Evolutionary conservation across 352 stramenopile species (phyloP).

Genomic region (Globisporangium solare): DNA sequence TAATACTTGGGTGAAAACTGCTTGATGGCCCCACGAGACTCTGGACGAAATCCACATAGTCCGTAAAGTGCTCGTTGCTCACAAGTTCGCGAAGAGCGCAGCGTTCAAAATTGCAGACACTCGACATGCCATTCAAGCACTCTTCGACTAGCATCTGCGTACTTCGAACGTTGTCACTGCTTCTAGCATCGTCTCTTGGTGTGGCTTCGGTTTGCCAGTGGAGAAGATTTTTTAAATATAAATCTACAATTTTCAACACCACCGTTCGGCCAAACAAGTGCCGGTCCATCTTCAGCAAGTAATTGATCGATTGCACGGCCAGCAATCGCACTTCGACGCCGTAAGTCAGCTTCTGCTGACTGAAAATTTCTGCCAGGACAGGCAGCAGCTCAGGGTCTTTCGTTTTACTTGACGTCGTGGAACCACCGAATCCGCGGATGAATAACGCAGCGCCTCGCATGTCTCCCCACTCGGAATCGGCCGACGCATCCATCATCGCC

Average conservation of each 20-base stretch:
- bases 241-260: conserved; percentile 35
- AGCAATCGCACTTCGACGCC: conserved; percentile 46
- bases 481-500: conserved; percentile 82
- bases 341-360: conserved; percentile 30
- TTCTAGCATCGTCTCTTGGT: not conserved
- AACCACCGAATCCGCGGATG: conserved; percentile 45
- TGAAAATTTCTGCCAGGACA: conserved; percentile 50
- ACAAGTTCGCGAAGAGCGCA: conserved; percentile 53
- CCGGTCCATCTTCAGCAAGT: conserved; percentile 80
- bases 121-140: conserved; percentile 67
- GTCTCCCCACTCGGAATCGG: conserved; percentile 67
- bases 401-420: conserved; percentile 19
- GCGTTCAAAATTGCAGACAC: conserved; percentile 49
- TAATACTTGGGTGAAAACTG: conserved; percentile 55
- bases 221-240: conserved; percentile 54
- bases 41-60: conserved; percentile 55
- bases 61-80: conserved; percentile 27
- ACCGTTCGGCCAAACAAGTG: conserved; percentile 47
- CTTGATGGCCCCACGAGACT: conserved; percentile 26
- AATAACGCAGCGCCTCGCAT: conserved; percentile 44
- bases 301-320: conserved; percentile 80
- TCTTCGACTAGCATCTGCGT: conserved; percentile 78
- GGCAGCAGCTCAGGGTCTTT: conserved; percentile 62
- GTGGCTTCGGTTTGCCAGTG: conserved; percentile 20
- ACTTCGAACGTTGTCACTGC: conserved; percentile 19